Conservation (phyloP, 106 monocot species). For the Apostasia ramifera region DNA sequence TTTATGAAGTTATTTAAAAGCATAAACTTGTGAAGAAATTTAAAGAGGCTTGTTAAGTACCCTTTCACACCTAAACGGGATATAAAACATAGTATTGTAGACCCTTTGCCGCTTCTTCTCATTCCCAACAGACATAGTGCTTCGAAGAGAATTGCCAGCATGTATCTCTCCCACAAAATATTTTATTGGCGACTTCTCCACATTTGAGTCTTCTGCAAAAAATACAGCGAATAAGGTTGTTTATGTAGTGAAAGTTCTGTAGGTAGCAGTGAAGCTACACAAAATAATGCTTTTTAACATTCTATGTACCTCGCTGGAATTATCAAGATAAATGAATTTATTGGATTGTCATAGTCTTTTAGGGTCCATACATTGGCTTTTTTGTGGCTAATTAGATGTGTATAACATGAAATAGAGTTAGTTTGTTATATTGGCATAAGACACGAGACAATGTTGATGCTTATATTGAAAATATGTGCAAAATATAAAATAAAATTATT, state of each 20-base stretch:
- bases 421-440: too few species aligned
- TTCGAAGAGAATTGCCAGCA: conserved; percentile 78
- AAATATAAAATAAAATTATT: too few species aligned
- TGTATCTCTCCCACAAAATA: conserved; percentile 82
- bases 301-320: too few species aligned
- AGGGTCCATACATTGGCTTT: too few species aligned
- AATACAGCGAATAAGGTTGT: not conserved
- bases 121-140: conserved; percentile 86
- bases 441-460: too few species aligned
- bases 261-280: not conserved
- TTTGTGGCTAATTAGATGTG: too few species aligned
- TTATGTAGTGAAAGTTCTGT: not conserved
- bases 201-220: conserved; percentile 37
- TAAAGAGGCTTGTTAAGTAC: conserved; percentile 29
- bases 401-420: too few species aligned
- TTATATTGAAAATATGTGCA: too few species aligned
- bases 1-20: not conserved
- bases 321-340: too few species aligned
- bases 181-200: conserved; percentile 51
- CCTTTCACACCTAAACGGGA: conserved; percentile 94
- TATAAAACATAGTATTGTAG: conserved; percentile 95
- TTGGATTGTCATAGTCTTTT: too few species aligned
- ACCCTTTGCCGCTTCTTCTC: conserved; percentile 89
- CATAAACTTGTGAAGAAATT: not conserved
- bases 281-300: conserved; percentile 6